Base-by-base conservation (phyloP, 2,329 filamentous ascomycete species). In the Aureobasidium melanogenum region DNA sequence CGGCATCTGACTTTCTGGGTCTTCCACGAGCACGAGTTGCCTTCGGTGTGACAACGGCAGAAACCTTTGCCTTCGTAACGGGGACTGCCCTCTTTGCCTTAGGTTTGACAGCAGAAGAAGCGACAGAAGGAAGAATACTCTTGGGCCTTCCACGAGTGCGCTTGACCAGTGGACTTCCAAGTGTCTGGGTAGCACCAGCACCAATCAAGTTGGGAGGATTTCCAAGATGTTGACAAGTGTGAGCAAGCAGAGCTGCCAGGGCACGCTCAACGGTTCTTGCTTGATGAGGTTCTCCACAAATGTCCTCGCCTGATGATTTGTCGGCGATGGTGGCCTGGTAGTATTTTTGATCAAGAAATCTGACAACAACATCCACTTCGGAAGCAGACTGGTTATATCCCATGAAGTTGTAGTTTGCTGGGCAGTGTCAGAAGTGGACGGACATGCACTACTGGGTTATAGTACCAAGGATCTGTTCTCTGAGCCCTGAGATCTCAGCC, bases 391-490 rank as follows among this genome's bases (percentile, higher is more conserved):
- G 17, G 10, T 32, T 10, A 3, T 15, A 32, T 34, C 34, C 52
- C 52, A 56, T 43, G 19, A 56, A 56, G 6, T 10, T 39, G 19
- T 43, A 56, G 26, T 56, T 56, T 32, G 52, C 54, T 57, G 15
- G 2, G 28, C 3, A 38, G 19, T 10, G n/a, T 57, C 41, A 47
- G 30, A 9, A 7, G 12, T 19, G 14, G 1, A 41, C 32, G 8
- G 2, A 30, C 15, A 12, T 15, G 14, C 6, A 1, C 12, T n/a
- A 7, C 19, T 22, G 5, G 17, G 24, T 19, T 17, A 19, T 22
- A 9, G 4, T 32, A 57, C 54, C 54, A 26, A 57, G 54, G 38
- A 57, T 57, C 15, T 57, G 54, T 17, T 57, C 54, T 28, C 54
- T 26, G 10, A 57, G 38, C 19, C 54, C 52, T 12, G 26, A 24